phyloP scores from a whole-genome alignment of 2,329 filamentous ascomycete genomes.

The Tolypocladium inflatum region DNA sequence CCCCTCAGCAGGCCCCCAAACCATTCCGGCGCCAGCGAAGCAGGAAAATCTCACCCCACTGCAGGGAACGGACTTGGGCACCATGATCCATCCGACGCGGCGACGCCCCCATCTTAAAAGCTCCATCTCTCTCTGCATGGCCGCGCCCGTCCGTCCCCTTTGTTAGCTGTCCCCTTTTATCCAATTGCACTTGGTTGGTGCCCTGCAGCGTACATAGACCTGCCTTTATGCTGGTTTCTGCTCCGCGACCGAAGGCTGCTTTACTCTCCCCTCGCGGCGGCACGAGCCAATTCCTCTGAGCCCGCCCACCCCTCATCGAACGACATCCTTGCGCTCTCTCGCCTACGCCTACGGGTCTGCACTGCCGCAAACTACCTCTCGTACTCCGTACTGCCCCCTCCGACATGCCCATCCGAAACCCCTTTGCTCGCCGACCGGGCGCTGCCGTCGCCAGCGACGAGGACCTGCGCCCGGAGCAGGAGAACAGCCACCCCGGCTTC shows the following conservation, averaged over 20 bases:
- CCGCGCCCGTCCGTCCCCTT: not conserved
- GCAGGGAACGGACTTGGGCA: not conserved
- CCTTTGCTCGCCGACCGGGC: conserved; percentile 53
- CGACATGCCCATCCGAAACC: conserved; percentile 64
- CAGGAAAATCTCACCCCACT: not conserved
- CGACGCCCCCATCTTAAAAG: not conserved
- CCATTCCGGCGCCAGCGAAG: not conserved
- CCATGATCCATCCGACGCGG: not conserved
- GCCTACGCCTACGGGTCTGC: not conserved
- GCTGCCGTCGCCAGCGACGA: conserved; percentile 39
- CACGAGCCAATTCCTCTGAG: not conserved
- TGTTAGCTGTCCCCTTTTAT: not conserved
- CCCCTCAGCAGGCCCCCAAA: not conserved
- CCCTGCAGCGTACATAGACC: not conserved
- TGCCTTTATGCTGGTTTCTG: not conserved
- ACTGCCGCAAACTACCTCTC: not conserved
- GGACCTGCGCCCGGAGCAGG: conserved; percentile 35
- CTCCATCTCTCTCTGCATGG: not conserved
- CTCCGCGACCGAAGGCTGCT: not conserved
- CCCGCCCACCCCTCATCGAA: not conserved
- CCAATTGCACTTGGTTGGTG: not conserved
- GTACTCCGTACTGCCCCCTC: not conserved
- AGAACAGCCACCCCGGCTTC: conserved; percentile 30
- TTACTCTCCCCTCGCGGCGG: not conserved
- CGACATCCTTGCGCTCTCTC: not conserved